Conservation (phyloP, 2,329 filamentous ascomycete genomes). For the Xylaria sp. region DNA sequence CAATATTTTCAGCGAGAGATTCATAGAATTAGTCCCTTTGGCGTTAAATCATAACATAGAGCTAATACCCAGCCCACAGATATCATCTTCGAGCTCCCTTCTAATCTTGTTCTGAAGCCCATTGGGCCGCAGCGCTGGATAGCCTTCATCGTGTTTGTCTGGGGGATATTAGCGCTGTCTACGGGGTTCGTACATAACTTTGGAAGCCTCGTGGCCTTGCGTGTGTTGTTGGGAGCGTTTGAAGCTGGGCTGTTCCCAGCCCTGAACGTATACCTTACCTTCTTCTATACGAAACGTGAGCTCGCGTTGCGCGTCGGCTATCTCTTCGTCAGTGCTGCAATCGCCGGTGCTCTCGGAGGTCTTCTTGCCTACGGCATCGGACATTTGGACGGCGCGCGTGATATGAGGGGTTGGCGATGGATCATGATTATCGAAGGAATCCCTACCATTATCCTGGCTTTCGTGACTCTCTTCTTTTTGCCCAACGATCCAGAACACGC, state of each 20-base stretch:
- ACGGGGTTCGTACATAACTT: constrained; percentile 76
- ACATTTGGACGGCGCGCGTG: constrained; percentile 74
- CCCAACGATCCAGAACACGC: constrained; percentile 71
- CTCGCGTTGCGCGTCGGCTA: constrained; percentile 78
- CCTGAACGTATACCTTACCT: constrained; percentile 63
- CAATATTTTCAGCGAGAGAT: not conserved
- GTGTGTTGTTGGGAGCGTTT: constrained; percentile 74
- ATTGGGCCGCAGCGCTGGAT: constrained; percentile 72
- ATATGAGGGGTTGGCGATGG: constrained; percentile 76
- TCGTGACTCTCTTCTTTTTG: constrained; percentile 66
- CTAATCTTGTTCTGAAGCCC: constrained; percentile 72
- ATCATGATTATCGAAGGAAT: constrained; percentile 70
- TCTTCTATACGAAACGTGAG: constrained; percentile 81
- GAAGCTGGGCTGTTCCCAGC: constrained; percentile 48
- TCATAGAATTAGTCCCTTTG: not conserved
- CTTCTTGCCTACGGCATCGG: constrained; percentile 79
- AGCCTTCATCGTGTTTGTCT: constrained; percentile 70
- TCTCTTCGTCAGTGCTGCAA: constrained; percentile 75
- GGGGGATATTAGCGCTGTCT: constrained; percentile 76
- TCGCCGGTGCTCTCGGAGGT: constrained; percentile 78
- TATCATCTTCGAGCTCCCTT: constrained; percentile 70
- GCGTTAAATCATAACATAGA: not conserved
- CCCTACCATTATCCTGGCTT: constrained; percentile 64
- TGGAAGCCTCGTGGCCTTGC: constrained; percentile 72
- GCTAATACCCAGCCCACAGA: constrained; percentile 44